A percentile compares a stretch with the other conserved stretches of the same genome.
Conservation (phyloP, 345 rosid species). For the Populus alba region DNA sequence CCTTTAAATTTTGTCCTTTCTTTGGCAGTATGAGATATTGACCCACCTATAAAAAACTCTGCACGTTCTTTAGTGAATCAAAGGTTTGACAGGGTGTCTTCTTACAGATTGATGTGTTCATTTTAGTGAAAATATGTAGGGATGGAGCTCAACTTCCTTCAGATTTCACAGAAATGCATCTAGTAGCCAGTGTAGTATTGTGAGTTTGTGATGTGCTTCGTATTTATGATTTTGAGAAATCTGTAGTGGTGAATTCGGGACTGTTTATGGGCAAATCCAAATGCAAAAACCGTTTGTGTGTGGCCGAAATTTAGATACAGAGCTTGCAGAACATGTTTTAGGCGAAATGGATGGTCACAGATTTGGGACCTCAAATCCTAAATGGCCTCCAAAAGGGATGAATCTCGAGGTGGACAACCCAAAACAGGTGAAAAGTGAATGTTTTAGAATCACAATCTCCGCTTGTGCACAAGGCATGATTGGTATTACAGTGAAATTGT, state of each 20-base stretch:
- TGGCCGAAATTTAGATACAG: no score
- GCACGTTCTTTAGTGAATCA: not conserved
- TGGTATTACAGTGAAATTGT: no score
- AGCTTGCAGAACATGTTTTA: not conserved
- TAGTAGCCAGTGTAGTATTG: not conserved
- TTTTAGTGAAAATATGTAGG: not conserved
- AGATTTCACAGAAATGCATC: not conserved
- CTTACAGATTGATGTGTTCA: conserved; percentile 15
- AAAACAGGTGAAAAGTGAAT: not conserved
- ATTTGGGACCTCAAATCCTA: not conserved
- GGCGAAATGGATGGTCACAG: not conserved
- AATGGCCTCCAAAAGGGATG: not conserved
- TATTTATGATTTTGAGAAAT: not conserved
- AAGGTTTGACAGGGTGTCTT: conserved; percentile 10
- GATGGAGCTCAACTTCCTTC: not conserved
- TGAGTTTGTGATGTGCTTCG: not conserved
- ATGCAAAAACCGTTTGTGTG: no score
- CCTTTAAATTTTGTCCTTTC: not conserved
- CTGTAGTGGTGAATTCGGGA: not conserved
- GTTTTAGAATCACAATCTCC: not conserved
- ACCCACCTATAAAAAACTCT: not conserved
- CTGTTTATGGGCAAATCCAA: not conserved
- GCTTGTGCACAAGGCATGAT: not conserved
- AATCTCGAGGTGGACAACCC: not conserved
- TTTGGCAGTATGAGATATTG: not conserved